phyloP scores from a whole-genome alignment of 495 filamentous ascomycete genomes.

The Xylaria intraflava region DNA sequence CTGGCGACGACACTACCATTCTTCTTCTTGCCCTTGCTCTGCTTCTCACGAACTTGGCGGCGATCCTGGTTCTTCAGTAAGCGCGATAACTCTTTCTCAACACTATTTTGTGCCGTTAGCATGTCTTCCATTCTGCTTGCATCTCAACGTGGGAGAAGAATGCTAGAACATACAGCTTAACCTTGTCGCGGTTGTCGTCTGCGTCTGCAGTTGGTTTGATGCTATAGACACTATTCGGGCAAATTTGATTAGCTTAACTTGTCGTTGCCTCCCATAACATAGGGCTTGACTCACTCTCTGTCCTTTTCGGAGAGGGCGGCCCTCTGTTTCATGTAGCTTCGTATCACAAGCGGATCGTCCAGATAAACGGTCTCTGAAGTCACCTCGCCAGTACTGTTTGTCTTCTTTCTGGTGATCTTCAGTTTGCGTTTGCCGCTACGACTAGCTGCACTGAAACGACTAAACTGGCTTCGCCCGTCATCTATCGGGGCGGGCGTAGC shows the following conservation, averaged over 20 bases:
- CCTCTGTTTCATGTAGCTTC: constrained; percentile 51
- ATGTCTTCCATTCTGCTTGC: constrained; percentile 23
- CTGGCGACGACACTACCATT: constrained; percentile 37
- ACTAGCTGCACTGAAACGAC: constrained; percentile 63
- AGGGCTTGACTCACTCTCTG: constrained; percentile 50
- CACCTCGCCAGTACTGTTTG: constrained; percentile 55
- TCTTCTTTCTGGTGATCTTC: constrained; percentile 63
- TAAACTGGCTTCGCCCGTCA: constrained; percentile 82
- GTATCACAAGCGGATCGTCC: constrained; percentile 67
- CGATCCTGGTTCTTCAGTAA: constrained; percentile 88
- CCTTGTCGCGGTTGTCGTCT: constrained; percentile 50
- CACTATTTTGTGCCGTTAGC: constrained; percentile 37
- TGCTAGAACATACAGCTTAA: constrained; percentile 46
- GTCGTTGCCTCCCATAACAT: not conserved
- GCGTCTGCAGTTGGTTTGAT: constrained; percentile 64
- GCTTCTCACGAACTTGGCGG: constrained; percentile 82
- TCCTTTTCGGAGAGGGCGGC: constrained; percentile 54
- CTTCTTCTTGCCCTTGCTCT: constrained; percentile 55
- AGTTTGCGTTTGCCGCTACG: constrained; percentile 62
- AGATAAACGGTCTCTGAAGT: constrained; percentile 55
- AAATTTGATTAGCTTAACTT: not conserved
- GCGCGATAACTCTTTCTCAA: constrained; percentile 70
- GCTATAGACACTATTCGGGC: constrained; percentile 42
- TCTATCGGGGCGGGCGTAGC: constrained; percentile 48
- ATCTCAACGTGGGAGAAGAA: not conserved